These are phyloP conservation scores for Colletotrichum zoysiae DNA, from an alignment of 2,329 filamentous ascomycete genomes.

Conservation along the genomic window DNA sequence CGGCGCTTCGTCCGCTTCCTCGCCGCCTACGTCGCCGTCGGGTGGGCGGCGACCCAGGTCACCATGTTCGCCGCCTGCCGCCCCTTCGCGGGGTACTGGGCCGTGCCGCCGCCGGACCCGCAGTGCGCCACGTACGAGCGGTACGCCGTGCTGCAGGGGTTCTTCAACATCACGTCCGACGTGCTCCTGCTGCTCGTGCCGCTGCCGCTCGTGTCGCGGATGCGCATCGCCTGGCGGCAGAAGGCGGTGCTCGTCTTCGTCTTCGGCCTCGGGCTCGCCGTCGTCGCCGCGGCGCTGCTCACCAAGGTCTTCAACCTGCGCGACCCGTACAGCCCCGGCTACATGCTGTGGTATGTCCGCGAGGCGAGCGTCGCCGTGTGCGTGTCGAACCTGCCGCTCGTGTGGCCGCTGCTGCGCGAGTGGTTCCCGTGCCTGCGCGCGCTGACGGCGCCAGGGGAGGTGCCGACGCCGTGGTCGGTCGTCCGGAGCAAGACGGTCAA, in stretches of 20 bases:
- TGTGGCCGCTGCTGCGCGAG: constrained; percentile 64
- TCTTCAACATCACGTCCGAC: constrained; percentile 63
- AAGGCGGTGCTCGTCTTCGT: constrained; percentile 60
- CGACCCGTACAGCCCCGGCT: constrained; percentile 45
- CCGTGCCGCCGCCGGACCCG: constrained; percentile 56
- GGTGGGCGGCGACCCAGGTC: constrained; percentile 58
- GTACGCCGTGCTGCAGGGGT: constrained; percentile 61
- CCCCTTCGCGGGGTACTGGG: constrained; percentile 62
- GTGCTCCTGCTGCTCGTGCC: constrained; percentile 61
- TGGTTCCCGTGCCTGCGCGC: constrained; percentile 34
- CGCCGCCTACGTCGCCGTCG: constrained; percentile 54
- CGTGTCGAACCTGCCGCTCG: constrained; percentile 65
- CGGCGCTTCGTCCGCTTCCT: constrained; percentile 53
- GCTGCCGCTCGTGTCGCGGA: constrained; percentile 58
- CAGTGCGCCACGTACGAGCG: constrained; percentile 61
- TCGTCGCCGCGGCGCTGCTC: constrained; percentile 56
- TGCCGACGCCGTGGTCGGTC: constrained; percentile 17
- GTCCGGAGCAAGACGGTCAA: neutral
- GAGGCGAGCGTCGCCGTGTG: constrained; percentile 66
- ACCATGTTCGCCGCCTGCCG: constrained; percentile 61
- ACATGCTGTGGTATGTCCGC: constrained; percentile 65
- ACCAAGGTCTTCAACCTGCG: constrained; percentile 61
- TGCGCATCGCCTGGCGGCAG: constrained; percentile 51
- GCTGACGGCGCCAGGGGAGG: neutral
- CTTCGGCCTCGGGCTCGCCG: constrained; percentile 64